Percentiles rank a stretch among this genome's conserved stretches.
phyloP scores from a whole-genome alignment of 2,329 filamentous ascomycete genomes.

The Epichloe scottii region DNA sequence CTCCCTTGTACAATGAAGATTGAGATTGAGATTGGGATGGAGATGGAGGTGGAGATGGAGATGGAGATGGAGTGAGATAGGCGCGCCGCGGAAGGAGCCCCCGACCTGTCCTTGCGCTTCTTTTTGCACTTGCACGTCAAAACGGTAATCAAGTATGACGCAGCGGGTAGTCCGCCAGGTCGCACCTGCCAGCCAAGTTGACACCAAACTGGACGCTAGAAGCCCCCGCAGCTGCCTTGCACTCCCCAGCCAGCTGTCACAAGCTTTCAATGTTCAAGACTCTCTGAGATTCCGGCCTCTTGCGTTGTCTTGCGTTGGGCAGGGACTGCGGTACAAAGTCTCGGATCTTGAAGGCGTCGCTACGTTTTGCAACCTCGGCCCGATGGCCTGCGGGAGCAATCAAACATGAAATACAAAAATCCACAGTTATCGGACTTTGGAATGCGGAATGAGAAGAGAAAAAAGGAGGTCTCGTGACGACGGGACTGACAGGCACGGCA shows the following conservation, averaged over 20 bases:
- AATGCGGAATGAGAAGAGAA: neutral
- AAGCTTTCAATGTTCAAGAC: neutral
- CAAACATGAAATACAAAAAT: neutral
- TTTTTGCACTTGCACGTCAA: no score
- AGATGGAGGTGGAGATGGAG: no score
- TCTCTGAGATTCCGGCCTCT: neutral
- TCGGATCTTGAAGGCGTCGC: neutral
- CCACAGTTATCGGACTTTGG: neutral
- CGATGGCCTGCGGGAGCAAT: neutral
- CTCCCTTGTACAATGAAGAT: no score
- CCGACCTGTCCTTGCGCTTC: neutral
- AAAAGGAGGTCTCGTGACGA: slow-evolving; percentile 1
- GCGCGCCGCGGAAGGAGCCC: neutral
- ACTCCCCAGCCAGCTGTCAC: neutral
- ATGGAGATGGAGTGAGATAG: no score
- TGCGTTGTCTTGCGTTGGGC: neutral
- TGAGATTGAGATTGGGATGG: no score
- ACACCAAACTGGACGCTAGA: no score
- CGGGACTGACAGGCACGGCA: neutral
- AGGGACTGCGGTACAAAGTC: neutral
- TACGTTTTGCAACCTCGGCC: neutral
- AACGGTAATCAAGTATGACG: no score
- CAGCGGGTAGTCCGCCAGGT: no score
- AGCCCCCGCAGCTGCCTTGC: no score
- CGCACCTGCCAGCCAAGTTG: no score